Conservation (phyloP, 2,329 filamentous ascomycete species). For the Penicillium freii region DNA sequence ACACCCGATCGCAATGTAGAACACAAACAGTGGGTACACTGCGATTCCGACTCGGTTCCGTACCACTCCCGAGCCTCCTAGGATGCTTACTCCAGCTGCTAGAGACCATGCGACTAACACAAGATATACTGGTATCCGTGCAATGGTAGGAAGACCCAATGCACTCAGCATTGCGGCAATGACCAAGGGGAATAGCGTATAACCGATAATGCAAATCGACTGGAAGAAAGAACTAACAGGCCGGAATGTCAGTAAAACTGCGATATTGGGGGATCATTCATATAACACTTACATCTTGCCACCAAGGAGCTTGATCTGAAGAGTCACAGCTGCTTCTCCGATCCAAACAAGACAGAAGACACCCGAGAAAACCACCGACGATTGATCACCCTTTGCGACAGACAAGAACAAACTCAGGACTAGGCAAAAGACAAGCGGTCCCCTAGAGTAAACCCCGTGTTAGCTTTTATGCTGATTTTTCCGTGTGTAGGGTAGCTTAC, state of each 20-base stretch:
- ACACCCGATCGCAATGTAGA: constrained; percentile 89
- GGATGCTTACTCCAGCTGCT: constrained; percentile 90
- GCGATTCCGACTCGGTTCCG: constrained; percentile 92
- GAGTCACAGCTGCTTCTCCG: constrained; percentile 91
- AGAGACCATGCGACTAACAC: constrained; percentile 88
- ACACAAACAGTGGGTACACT: constrained; percentile 91
- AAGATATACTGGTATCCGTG: constrained; percentile 85
- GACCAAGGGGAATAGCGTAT: constrained; percentile 94
- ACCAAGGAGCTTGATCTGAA: constrained; percentile 94
- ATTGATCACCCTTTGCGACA: constrained; percentile 75
- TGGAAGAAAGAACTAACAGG: constrained; percentile 84
- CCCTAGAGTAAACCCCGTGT: constrained; percentile 51
- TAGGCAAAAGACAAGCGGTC: constrained; percentile 90
- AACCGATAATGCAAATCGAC: constrained; percentile 95
- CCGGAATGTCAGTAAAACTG: constrained; percentile 19
- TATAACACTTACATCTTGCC: constrained; percentile 83
- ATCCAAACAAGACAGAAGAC: constrained; percentile 98
- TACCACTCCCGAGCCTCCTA: constrained; percentile 91
- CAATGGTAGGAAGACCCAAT: constrained; percentile 72
- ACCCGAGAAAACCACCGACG: constrained; percentile 86
- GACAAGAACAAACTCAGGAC: constrained; percentile 84
- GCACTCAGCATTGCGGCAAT: constrained; percentile 89
- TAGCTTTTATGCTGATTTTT: background rate
- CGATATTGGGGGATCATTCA: background rate
- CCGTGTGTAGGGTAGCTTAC: constrained; percentile 38